Evolutionary conservation across 106 monocot genomes (phyloP).

Genomic region (Dendrobium catenatum): DNA sequence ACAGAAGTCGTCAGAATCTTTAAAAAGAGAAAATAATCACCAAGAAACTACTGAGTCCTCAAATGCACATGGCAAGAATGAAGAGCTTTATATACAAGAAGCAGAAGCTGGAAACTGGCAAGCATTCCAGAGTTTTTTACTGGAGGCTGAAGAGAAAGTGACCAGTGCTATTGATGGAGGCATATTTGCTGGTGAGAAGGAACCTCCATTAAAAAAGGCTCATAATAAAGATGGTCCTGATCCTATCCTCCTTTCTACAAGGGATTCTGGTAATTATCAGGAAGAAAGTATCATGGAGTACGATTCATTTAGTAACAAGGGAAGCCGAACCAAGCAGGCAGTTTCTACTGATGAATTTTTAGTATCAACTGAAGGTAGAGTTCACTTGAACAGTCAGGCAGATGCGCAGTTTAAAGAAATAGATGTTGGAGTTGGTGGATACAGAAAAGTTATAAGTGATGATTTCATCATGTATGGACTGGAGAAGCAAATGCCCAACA

Average conservation of each 20-base stretch:
- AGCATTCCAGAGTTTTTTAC: constrained; percentile 75
- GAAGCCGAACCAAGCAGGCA: constrained; percentile 16
- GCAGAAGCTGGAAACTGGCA: constrained; percentile 76
- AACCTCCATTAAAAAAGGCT: constrained; percentile 27
- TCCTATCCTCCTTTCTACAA: constrained; percentile 36
- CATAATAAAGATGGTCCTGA: constrained; percentile 36
- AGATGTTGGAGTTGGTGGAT: constrained; percentile 39
- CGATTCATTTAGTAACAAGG: constrained; percentile 41
- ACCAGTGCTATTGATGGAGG: constrained; percentile 23
- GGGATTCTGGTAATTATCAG: constrained; percentile 26
- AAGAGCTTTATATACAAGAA: constrained; percentile 23
- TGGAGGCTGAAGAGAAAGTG: constrained; percentile 66
- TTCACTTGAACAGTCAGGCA: constrained; percentile 12
- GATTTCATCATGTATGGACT: constrained; percentile 58
- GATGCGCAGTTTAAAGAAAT: constrained; percentile 43
- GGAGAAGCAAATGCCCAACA: constrained; percentile 32
- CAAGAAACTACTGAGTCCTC: constrained; percentile 14
- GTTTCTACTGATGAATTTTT: constrained; percentile 40
- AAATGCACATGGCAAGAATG: constrained; percentile 33
- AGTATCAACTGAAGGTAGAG: constrained; percentile 31
- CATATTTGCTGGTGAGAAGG: constrained; percentile 68
- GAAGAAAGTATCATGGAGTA: constrained; percentile 31
- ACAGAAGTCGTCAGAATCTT: constrained; percentile 40
- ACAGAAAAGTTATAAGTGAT: constrained; percentile 32
- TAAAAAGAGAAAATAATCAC: constrained; percentile 37